Base-by-base conservation (phyloP, 2,329 filamentous ascomycete genomes). In the Diaporthe sp. region DNA sequence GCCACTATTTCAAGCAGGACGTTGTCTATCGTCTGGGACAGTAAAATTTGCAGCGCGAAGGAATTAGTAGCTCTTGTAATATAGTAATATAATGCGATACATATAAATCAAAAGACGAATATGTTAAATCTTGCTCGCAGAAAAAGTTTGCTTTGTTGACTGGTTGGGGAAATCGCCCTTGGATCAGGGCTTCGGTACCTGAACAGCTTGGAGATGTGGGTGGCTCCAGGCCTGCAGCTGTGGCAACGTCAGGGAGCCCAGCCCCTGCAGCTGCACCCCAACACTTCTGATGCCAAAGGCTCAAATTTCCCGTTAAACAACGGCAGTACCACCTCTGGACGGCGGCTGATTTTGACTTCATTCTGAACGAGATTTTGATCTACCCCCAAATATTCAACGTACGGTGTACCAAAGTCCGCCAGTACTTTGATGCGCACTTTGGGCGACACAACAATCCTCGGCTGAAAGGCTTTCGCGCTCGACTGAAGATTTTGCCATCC, bases 1-100 rank as follows among this genome's bases (percentile, higher is more conserved):
- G 75, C 61, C 65, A 67, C 3, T 79, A 80, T 49, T 80, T 80
- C 73, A 74, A 70, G 42, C 77, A 79, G 73, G 78, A 80, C 22
- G 79, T 76, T 2, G 76, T 78, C 1, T 81, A 80, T 57, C 77
- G 79, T n/a, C 77, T 79, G 9, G 76, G 74, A 22, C 55, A 62
- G 42, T 74, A 72, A n/a, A 19, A 28, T 17, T 1, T 13, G 4
- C 10, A 25, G 6, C 10, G 5, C 7, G 19, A 22, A 15, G 15
- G 2, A 6, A 7, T 12, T n/a, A 7, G n/a, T 5, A 58, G 25
- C 5, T 44, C 34, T 8, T 39, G 57, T 72, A 42, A 55, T 61
- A 12, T 57, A 44, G 12, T 51, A 71, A 46, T 71, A 31, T 31
- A 51, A 71, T 71, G 55, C 9, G n/a, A 19, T 31, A 61, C 25